Evolutionary conservation across 495 filamentous ascomycete species (phyloP), one percentile per base, ranked within the genome.

Genomic region (Podospora comata): DNA sequence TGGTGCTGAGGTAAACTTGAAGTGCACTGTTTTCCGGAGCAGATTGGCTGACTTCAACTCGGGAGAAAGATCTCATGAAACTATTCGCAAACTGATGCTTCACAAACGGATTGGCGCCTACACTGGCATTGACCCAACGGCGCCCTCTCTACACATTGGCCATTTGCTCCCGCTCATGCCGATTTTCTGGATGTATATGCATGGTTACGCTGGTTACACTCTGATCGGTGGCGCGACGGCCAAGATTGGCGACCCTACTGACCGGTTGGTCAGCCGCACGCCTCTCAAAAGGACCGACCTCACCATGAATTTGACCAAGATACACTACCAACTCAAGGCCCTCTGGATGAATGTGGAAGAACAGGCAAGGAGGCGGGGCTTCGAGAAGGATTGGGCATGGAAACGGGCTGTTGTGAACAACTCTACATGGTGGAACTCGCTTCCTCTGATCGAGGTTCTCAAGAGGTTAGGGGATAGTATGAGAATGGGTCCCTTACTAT

Each of bases 131-230:
- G 95, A 99, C 72, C 93, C 95, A 15, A 97, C 96, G 0, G 96
- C 94, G 3, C 85, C 87, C 28, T 97, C 94, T 4, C 81, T 98
- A 70, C 95, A 99, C 76, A 83, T 98, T 65, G 95, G 95, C 34
- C 93, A 99, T 77, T 87, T 99, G 66, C 79, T 98, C 11, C 94
- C 95, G 9, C 84, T 98, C 56, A 98, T 99, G 95, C 88, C 92
- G 0, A 78, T 97, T 30, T 94, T 93, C 67, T 97, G 95, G 91
- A 90, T 92, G 82, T 96, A 94, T 75, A 81, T 96, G 54, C 86
- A 93, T 79, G 94, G 95, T 16, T 89, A 91, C 70, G 83, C 86
- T 34, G 83, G 91, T 16, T 84, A 91, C 26, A 90, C 89, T 62
- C 77, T 99, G 68, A 83, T 97, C 68, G 94, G 94, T 28, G 93